Conservation (phyloP, 2,329 filamentous ascomycete genomes). For the Neonectria punicea region DNA sequence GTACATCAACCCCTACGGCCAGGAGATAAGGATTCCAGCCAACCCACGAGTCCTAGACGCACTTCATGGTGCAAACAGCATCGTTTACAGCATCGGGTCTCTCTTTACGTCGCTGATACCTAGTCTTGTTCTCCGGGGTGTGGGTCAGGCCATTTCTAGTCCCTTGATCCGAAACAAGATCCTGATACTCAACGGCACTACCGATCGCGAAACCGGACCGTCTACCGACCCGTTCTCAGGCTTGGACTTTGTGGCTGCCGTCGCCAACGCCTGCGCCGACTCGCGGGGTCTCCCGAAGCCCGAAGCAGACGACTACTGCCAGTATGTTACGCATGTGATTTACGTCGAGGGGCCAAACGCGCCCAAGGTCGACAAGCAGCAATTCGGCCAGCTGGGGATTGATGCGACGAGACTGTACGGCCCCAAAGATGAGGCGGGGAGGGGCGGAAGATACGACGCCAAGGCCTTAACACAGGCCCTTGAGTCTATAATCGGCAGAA, state of each 20-base stretch:
- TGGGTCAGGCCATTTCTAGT: conserved; percentile 68
- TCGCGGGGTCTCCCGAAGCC: conserved; percentile 63
- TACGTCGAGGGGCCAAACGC: conserved; percentile 78
- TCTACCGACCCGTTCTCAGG: conserved; percentile 73
- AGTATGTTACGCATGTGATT: conserved; percentile 86
- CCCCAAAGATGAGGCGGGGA: conserved; percentile 57
- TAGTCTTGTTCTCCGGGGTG: conserved; percentile 78
- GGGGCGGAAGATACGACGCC: conserved; percentile 76
- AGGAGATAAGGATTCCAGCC: conserved; percentile 87
- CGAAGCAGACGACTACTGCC: conserved; percentile 61
- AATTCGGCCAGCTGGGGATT: conserved; percentile 75
- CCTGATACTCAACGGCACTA: conserved; percentile 83
- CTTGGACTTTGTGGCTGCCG: conserved; percentile 82
- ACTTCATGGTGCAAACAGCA: conserved; percentile 69
- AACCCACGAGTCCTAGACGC: conserved; percentile 83
- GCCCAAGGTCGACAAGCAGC: conserved; percentile 75
- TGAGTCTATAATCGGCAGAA: conserved; percentile 77
- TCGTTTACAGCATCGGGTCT: conserved; percentile 94
- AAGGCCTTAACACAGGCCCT: conserved; percentile 79
- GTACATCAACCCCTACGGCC: conserved; percentile 99
- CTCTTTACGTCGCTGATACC: conserved; percentile 92
- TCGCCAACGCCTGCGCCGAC: conserved; percentile 78
- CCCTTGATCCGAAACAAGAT: conserved; percentile 73
- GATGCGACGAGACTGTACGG: conserved; percentile 83
- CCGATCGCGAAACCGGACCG: conserved; percentile 89